Evolutionary conservation across 208 protist genomes (phyloP).

Genomic region (Tritrichomonas musculus): DNA sequence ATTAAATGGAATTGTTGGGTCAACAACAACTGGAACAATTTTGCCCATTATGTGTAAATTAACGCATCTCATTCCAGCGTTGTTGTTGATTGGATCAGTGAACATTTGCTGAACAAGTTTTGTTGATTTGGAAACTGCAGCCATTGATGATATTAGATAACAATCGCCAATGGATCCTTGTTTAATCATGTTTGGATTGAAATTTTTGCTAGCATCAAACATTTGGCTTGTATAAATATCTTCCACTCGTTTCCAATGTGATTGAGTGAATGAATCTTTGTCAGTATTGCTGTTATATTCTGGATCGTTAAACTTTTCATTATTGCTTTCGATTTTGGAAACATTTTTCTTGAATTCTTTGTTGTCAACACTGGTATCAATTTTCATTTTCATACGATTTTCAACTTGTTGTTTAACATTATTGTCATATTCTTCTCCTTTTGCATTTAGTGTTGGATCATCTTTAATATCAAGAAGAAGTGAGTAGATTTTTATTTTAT

Average conservation of each 20-base stretch:
- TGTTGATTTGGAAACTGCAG: background rate
- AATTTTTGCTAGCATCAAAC: background rate
- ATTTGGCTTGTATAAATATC: background rate
- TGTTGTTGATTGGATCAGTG: background rate
- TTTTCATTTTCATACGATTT: background rate
- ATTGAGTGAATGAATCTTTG: background rate
- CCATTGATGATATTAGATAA: slow-evolving; percentile 5
- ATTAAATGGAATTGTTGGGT: background rate
- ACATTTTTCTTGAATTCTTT: background rate
- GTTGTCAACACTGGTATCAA: background rate
- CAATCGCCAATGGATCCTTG: slow-evolving; percentile 17
- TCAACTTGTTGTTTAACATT: background rate
- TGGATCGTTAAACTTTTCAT: too few relatives aligned
- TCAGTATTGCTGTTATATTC: background rate
- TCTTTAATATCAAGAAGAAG: background rate
- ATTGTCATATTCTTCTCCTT: background rate
- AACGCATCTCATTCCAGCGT: background rate
- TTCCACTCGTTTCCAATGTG: background rate
- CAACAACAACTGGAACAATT: background rate
- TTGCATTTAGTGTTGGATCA: background rate
- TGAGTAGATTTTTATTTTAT: background rate
- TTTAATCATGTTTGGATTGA: background rate
- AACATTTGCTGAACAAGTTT: background rate
- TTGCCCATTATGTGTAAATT: background rate
- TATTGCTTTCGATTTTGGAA: background rate